Conservation (phyloP, 202 grass and related monocot species). For the Schoenoplectus triqueter region DNA sequence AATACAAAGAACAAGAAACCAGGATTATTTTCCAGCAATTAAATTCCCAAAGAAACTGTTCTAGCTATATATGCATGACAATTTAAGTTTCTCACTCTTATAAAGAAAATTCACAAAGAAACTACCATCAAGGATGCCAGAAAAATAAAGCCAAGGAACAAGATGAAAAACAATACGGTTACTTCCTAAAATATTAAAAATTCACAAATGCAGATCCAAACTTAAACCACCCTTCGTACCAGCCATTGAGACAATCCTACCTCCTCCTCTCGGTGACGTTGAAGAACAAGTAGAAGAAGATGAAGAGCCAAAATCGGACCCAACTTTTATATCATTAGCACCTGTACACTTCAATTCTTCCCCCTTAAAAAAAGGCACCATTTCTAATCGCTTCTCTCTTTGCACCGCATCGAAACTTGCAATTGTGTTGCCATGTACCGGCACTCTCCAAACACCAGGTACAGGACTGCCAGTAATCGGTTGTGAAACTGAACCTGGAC, state of each 20-base stretch:
- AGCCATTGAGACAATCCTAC: constrained; percentile 39
- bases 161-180: constrained; percentile 33
- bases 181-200: constrained; percentile 27
- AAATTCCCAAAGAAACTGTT: background rate
- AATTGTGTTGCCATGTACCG: constrained; percentile 24
- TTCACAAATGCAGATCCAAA: constrained; percentile 86
- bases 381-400: constrained; percentile 7
- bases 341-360: constrained; percentile 29
- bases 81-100: constrained; percentile 34
- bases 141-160: constrained; percentile 10
- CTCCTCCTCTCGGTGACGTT: constrained; percentile 49
- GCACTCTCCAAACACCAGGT: constrained; percentile 57
- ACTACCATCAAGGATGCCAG: constrained; percentile 13
- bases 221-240: constrained; percentile 59
- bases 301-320: constrained; percentile 42
- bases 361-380: constrained; percentile 36
- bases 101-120: constrained; percentile 41
- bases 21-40: background rate
- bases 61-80: constrained; percentile 5
- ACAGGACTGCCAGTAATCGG: constrained; percentile 51
- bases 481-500: constrained; percentile 49
- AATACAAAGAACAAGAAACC: background rate
- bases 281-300: constrained; percentile 52
- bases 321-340: constrained; percentile 40
- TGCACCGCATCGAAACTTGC: constrained; percentile 38